Conservation (phyloP, 1,284 basidiomycete species). For the Agroathelia rolfsii region DNA sequence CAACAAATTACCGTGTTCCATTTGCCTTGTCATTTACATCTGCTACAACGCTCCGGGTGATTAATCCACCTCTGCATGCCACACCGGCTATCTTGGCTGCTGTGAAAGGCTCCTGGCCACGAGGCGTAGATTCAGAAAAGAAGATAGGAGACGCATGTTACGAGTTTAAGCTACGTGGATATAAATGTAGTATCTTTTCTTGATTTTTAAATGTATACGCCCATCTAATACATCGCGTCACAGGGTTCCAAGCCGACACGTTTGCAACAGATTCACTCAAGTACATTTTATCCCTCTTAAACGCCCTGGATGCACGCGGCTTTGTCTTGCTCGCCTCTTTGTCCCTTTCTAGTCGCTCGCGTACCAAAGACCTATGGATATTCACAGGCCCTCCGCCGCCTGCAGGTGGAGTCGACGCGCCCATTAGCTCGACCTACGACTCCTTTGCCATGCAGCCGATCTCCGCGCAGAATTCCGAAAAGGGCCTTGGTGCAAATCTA, state of each 20-base stretch:
- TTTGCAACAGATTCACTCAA: conserved; percentile 68
- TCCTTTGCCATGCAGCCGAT: conserved; percentile 21
- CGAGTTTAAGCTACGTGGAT: conserved; percentile 74
- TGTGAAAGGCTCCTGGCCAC: conserved; percentile 68
- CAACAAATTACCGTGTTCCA: conserved; percentile 31
- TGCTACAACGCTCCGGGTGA: conserved; percentile 56
- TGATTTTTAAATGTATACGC: conserved; percentile 9
- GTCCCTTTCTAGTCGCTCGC: conserved; percentile 55
- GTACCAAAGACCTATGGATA: conserved; percentile 70
- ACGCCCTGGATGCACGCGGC: conserved; percentile 54
- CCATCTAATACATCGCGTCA: conserved; percentile 13
- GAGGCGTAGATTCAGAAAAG: conserved; percentile 67
- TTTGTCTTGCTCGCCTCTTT: conserved; percentile 62
- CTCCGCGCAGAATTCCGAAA: conserved; percentile 22
- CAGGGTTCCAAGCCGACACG: conserved; percentile 72
- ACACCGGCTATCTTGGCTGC: conserved; percentile 72
- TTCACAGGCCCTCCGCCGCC: conserved; percentile 49
- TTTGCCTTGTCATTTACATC: conserved; percentile 71
- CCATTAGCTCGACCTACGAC: conserved; percentile 27
- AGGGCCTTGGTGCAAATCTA: conserved; percentile 14
- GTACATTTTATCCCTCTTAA: conserved; percentile 58
- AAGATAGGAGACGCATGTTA: conserved; percentile 60
- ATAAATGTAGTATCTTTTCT: conserved; percentile 54
- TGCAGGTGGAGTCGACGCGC: conserved; percentile 18
- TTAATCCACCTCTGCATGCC: conserved; percentile 59